These are phyloP conservation scores for Anacardium occidentale DNA, from an alignment of 345 rosid genomes.

Conservation along the genomic window DNA sequence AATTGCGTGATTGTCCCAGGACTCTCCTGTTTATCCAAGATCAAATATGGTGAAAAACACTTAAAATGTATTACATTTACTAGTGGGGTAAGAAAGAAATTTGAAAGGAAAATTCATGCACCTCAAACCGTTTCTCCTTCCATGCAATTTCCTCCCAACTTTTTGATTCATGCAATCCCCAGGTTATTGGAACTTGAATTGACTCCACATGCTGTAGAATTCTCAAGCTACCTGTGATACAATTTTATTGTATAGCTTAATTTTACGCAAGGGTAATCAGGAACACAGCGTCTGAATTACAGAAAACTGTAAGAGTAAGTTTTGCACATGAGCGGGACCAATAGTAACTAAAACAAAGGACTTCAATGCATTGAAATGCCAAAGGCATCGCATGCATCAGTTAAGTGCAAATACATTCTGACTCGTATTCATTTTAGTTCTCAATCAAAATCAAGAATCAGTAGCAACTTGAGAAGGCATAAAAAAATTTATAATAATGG, in stretches of 20 bases:
- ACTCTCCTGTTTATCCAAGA: constrained; percentile 30
- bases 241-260: background rate
- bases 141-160: constrained; percentile 50
- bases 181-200: constrained; percentile 50
- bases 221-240: constrained; percentile 60
- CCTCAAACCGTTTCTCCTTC: constrained; percentile 59
- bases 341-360: background rate
- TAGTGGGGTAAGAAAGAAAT: background rate
- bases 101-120: constrained; percentile 4
- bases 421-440: background rate
- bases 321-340: background rate
- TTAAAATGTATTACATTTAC: background rate
- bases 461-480: background rate
- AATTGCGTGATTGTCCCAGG: constrained; percentile 58
- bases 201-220: constrained; percentile 67
- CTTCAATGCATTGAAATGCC: background rate
- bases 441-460: background rate
- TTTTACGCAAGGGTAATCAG: constrained; percentile 1
- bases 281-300: background rate
- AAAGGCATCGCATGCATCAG: background rate
- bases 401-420: background rate
- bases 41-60: background rate
- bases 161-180: constrained; percentile 39
- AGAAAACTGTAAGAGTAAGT: background rate
- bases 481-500: background rate